Percentiles rank a stretch among this genome's conserved stretches.
Conservation (phyloP, 179 eudicot species). For the Beta macrorhiza region DNA sequence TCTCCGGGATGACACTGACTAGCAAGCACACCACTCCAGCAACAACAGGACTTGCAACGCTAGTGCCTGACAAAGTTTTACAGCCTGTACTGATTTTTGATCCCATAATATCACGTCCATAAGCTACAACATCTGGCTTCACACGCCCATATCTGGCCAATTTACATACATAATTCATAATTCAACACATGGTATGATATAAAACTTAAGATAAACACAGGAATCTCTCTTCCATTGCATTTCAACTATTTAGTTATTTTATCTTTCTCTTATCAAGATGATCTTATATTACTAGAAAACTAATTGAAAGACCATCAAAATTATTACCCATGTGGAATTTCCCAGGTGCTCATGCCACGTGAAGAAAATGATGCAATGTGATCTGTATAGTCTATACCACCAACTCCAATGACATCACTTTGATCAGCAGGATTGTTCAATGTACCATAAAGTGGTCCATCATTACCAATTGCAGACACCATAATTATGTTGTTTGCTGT, state of each 20-base stretch:
- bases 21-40: slow-evolving; percentile 98
- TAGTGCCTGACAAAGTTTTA: slow-evolving; percentile 96
- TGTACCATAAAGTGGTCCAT: slow-evolving; percentile 97
- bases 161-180: background rate
- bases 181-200: background rate
- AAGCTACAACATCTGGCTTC: slow-evolving; percentile 96
- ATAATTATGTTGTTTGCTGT: slow-evolving; percentile 94
- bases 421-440: slow-evolving; percentile 98
- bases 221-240: background rate
- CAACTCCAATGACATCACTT: slow-evolving; percentile 99
- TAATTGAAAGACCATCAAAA: slow-evolving; percentile 1
- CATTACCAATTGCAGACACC: slow-evolving; percentile 99
- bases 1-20: slow-evolving; percentile 84
- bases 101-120: slow-evolving; percentile 97
- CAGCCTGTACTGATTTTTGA: slow-evolving; percentile 98
- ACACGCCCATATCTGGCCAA: slow-evolving; percentile 84
- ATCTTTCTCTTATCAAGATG: background rate
- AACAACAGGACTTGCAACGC: slow-evolving; percentile 99
- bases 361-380: slow-evolving; percentile 98
- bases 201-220: background rate
- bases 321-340: slow-evolving; percentile 94
- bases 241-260: background rate
- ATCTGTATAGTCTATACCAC: slow-evolving; percentile 94
- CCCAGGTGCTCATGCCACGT: slow-evolving; percentile 99
- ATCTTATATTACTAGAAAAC: background rate